Percentiles rank a stretch among this genome's conserved stretches.
phyloP scores from a whole-genome alignment of 768 basidiomycete genomes.

The Kwoniella pini region DNA sequence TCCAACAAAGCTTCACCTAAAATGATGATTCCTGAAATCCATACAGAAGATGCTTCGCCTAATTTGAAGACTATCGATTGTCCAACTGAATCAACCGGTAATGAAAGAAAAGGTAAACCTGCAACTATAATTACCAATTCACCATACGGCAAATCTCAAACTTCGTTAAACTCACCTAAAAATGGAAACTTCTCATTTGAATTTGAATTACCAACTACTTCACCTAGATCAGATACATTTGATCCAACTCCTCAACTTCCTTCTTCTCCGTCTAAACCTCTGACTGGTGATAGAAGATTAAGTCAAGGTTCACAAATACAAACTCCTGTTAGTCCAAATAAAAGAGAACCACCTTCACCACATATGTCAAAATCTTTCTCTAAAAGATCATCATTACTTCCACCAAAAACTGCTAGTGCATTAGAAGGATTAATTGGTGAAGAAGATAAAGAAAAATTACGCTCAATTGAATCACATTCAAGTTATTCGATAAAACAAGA shows the following conservation, averaged over 20 bases:
- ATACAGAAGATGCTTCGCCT: conserved; percentile 1
- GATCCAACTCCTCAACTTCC: conserved; percentile 33
- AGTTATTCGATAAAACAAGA: conserved; percentile 3
- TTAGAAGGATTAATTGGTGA: conserved; percentile 32
- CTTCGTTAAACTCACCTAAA: conserved; percentile 1
- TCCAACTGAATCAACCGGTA: not conserved
- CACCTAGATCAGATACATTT: conserved; percentile 52
- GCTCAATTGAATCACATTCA: conserved; percentile 8
- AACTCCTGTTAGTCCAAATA: conserved; percentile 10
- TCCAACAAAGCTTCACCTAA: conserved; percentile 7
- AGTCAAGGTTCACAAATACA: not conserved
- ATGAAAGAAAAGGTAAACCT: conserved; percentile 23
- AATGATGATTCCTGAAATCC: conserved; percentile 1
- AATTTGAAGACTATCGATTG: not conserved
- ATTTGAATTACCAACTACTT: conserved; percentile 52
- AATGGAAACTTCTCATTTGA: conserved; percentile 39
- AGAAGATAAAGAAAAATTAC: conserved; percentile 2
- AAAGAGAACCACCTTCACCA: conserved; percentile 36
- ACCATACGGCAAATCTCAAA: not conserved
- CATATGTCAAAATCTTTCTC: conserved; percentile 53
- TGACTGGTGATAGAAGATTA: not conserved
- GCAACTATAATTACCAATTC: conserved; percentile 32
- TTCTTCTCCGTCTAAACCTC: conserved; percentile 2
- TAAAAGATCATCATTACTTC: conserved; percentile 50
- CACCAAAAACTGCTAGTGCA: conserved; percentile 42